Conservation (phyloP, 2,329 filamentous ascomycete species). For the Apiospora hydei region DNA sequence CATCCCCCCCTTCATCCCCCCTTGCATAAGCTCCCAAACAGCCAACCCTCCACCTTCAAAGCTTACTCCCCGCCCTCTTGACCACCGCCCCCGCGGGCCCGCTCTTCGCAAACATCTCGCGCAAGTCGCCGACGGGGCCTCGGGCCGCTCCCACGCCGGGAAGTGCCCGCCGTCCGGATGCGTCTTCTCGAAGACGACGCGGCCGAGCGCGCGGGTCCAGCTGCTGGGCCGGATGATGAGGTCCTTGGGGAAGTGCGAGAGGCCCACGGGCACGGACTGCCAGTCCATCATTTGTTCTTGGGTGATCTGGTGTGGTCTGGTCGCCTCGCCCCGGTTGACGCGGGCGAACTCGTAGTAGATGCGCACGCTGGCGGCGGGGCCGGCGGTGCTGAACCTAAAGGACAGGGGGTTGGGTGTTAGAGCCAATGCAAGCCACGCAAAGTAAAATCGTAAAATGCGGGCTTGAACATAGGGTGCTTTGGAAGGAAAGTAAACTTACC, state of each 20-base stretch:
- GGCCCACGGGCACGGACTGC: slow-evolving; percentile 53
- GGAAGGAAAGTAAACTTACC: too few species aligned
- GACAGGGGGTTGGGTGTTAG: neutral
- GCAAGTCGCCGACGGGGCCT: slow-evolving; percentile 53
- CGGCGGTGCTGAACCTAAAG: slow-evolving; percentile 67
- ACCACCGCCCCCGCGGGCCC: slow-evolving; percentile 38
- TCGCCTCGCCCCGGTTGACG: slow-evolving; percentile 38
- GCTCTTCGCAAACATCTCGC: slow-evolving; percentile 55
- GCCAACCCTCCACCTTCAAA: neutral
- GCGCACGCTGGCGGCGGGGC: slow-evolving; percentile 63
- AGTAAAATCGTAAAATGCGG: too few species aligned
- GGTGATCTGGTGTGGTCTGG: slow-evolving; percentile 59
- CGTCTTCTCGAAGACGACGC: slow-evolving; percentile 56
- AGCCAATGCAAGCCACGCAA: neutral
- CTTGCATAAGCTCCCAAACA: neutral
- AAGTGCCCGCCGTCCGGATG: slow-evolving; percentile 56
- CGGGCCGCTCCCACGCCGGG: slow-evolving; percentile 56
- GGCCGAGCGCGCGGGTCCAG: slow-evolving; percentile 59
- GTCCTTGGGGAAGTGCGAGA: slow-evolving; percentile 59
- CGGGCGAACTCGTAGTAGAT: slow-evolving; percentile 76
- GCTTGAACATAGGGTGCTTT: too few species aligned
- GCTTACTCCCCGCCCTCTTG: slow-evolving; percentile 1
- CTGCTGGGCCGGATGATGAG: slow-evolving; percentile 53
- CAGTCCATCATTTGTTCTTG: slow-evolving; percentile 43
- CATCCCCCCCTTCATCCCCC: too few species aligned